Evolutionary conservation across 768 basidiomycete genomes (phyloP), one percentile per base, ranked within the genome.

Genomic region (Calocera cornea): DNA sequence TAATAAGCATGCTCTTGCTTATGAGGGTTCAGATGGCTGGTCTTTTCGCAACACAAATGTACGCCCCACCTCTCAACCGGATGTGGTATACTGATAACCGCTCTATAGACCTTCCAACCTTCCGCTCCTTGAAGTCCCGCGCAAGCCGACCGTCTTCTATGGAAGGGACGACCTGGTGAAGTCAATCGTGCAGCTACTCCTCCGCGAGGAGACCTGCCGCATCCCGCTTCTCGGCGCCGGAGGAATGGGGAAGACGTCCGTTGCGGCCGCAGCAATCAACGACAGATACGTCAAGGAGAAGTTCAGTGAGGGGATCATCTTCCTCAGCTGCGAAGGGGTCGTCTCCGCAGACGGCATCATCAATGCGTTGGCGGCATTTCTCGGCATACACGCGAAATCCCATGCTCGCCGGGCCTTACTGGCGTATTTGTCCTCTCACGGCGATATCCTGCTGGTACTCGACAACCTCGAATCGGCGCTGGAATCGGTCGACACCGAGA

Each of bases 401-500:
- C 70, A 22, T 70, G 74, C 66, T 64, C 64, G 8, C 69, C 73
- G 17, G 64, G 34, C 10, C 68, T 73, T 64, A 72, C 75, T 49
- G 50, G 74, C 34, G 64, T 74, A 76, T 24, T 47, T 69, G 24
- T 47, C 54, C 67, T 69, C 72, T 8, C 69, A 68, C 16, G 71
- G 72, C 2, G 74, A 72, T 5, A 69, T 75, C 8, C 44, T 80
- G 27, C 36, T 80, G 27, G 67, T 79, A 24, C 71, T 80, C 8
- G 79, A 80, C 66, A 78, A 80, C 66, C 78, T 80, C 66, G 80
- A 80, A 72, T 77, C 79, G 3, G 73, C 77, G 2, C 78, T 78
- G 78, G 72, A 77, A 66, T 70, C 71, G 54, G 69, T 66, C 10
- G 69, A 67, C 3, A 68, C 70, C 64, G 68, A 66, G 10, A 67